Conservation (phyloP, 768 basidiomycete genomes). For the Naganishia antarctica region DNA sequence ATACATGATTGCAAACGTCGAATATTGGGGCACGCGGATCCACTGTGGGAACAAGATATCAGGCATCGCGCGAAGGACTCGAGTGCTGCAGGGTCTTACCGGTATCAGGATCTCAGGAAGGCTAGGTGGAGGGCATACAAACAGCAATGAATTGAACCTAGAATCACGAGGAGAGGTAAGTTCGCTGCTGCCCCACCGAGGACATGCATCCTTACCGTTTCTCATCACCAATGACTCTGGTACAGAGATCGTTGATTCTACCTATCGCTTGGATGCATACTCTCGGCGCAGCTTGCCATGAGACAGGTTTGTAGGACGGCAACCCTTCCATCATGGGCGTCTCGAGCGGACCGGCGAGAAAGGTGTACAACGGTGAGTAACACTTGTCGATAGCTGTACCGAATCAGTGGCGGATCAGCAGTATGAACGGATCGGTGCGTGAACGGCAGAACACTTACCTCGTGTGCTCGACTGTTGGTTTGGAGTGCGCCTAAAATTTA, state of each 20-base stretch:
- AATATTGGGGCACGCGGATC: slow-evolving; percentile 21
- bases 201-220: slow-evolving; percentile 34
- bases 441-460: slow-evolving; percentile 20
- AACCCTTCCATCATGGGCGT: slow-evolving; percentile 24
- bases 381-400: slow-evolving; percentile 32
- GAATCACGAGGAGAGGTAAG: background rate
- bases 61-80: background rate
- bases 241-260: slow-evolving; percentile 39
- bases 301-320: slow-evolving; percentile 29
- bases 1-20: slow-evolving; percentile 30
- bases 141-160: slow-evolving; percentile 41
- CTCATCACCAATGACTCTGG: slow-evolving; percentile 37
- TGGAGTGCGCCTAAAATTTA: slow-evolving; percentile 29
- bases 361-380: slow-evolving; percentile 40
- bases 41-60: background rate
- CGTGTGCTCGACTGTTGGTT: slow-evolving; percentile 1
- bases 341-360: slow-evolving; percentile 34
- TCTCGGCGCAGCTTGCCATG: slow-evolving; percentile 32
- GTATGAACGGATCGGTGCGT: background rate
- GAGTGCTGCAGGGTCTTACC: slow-evolving; percentile 24
- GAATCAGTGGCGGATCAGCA: background rate
- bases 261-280: slow-evolving; percentile 32
- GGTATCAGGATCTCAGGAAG: slow-evolving; percentile 27
- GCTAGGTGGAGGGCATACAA: slow-evolving; percentile 34
- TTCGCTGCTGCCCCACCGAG: background rate